These are phyloP conservation scores for Exophiala oligosperma DNA, from an alignment of 2,329 filamentous ascomycete genomes.

Conservation along the genomic window DNA sequence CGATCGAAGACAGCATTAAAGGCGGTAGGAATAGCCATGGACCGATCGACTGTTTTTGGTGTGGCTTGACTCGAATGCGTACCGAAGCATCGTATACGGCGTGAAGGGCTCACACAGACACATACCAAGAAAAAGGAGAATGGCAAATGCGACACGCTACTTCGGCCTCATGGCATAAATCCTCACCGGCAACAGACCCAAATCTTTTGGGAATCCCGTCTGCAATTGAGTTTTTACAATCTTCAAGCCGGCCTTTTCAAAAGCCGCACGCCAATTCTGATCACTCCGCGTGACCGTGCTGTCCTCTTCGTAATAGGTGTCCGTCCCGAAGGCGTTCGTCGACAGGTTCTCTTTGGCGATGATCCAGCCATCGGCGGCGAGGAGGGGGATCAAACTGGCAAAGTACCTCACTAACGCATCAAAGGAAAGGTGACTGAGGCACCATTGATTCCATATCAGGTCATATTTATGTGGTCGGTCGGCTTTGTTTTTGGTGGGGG, in stretches of 20 bases:
- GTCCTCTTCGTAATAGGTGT: slow-evolving; percentile 74
- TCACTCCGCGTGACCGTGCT: slow-evolving; percentile 78
- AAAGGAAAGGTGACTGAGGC: slow-evolving; percentile 78
- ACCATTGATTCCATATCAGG: slow-evolving; percentile 90
- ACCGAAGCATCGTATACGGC: no score
- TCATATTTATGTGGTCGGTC: slow-evolving; percentile 58
- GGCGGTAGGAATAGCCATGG: no score
- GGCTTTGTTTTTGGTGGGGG: neutral
- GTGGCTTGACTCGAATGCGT: no score
- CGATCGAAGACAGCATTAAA: no score
- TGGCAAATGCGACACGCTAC: neutral
- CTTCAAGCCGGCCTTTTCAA: slow-evolving; percentile 66
- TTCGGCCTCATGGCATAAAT: slow-evolving; percentile 71
- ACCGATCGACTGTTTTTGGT: no score
- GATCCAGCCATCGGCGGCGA: slow-evolving; percentile 52
- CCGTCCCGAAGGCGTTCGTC: slow-evolving; percentile 52
- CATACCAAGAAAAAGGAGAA: no score
- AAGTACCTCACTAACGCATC: slow-evolving; percentile 69
- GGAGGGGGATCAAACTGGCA: slow-evolving; percentile 54
- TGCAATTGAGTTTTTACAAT: slow-evolving; percentile 73
- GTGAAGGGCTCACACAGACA: no score
- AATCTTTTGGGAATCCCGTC: slow-evolving; percentile 64
- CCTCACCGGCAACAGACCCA: slow-evolving; percentile 68
- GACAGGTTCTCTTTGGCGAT: slow-evolving; percentile 80
- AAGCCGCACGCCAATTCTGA: slow-evolving; percentile 67